Base-by-base conservation (phyloP, 352 stramenopile species). In the Phytophthora aleatoria region DNA sequence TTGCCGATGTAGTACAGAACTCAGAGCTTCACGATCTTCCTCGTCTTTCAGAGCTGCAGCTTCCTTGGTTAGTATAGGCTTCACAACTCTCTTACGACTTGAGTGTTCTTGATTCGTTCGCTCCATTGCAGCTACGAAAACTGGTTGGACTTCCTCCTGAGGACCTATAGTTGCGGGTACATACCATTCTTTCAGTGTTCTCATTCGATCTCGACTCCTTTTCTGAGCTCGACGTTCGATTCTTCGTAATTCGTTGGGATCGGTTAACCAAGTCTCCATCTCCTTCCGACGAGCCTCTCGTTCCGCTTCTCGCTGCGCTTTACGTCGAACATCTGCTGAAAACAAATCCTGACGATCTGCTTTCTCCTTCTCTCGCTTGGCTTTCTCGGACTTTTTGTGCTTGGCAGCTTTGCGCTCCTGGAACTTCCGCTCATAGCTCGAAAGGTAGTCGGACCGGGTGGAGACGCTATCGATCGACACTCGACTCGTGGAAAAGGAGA, bases 361-460 rank as follows among this genome's bases (percentile, higher is more conserved):
- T 45, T 73, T 67, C 44, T 82, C 74, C 38, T 77, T 68, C n/a
- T 69, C 75, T n/a, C 73, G 62, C 49, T 85, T 79, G 36, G 71
- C 77, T 13, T 73, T 71, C 41, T 87, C 77, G 12, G 67, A 67
- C 30, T 81, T 79, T 38, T 82, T 83, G 44, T 81, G 76, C 42
- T 86, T 85, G 28, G 79, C 71, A 24, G 71, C 71, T 47, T 87
- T 85, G 12, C 76, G 79, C 16, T 81, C 59, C 20, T 72, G 67
- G 47, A 89, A 88, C 64, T 82, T 83, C 2, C 83, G 70, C 66
- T 89, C 81, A 42, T 74, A 88, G 57, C 50, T 83, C 43, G 63
- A 81, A 1, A 91, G 36, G 27, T 84, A 85, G 39, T 82, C 75
- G 6, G 79, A 81, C 8, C 83, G 80, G 5, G 76, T 77, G 0